phyloP scores from a whole-genome alignment of 139 green algal species.

The Tetraselmis striata region DNA sequence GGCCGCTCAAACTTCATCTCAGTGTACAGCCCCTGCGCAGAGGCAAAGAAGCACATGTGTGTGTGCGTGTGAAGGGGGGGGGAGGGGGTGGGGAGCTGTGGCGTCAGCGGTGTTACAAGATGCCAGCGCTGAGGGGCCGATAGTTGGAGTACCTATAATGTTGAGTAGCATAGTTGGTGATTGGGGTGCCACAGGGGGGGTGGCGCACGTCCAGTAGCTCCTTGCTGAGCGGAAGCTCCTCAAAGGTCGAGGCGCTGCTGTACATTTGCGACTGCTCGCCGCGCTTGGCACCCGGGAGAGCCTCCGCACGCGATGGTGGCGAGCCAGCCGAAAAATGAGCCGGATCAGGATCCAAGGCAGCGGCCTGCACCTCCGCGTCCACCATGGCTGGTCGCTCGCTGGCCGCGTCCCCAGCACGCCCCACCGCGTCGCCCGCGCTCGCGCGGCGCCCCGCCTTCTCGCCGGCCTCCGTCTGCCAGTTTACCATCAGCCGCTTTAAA shows the following conservation, averaged over 20 bases:
- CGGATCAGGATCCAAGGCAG: too few species aligned
- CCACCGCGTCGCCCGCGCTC: neutral
- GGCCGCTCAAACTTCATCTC: slow-evolving; percentile 98
- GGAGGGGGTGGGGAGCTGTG: too few species aligned
- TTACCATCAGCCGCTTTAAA: neutral
- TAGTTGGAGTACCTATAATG: neutral
- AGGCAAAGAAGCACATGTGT: neutral
- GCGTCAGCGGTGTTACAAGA: too few species aligned
- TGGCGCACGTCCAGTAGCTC: neutral
- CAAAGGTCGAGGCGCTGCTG: neutral
- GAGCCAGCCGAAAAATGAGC: too few species aligned
- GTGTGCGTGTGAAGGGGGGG: too few species aligned
- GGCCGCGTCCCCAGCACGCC: neutral
- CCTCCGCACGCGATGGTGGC: neutral
- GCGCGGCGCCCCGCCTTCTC: neutral
- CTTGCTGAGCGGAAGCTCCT: neutral
- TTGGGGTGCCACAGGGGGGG: neutral
- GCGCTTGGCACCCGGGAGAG: neutral
- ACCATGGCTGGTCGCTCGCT: neutral
- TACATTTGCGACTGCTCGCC: neutral
- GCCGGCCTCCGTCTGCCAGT: neutral
- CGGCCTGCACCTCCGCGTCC: neutral
- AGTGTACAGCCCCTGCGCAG: slow-evolving; percentile 78
- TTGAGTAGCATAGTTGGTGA: too few species aligned
- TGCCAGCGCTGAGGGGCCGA: too few species aligned